Evolutionary conservation across 2,329 filamentous ascomycete species (phyloP).

Genomic region (Aspergillus candidus): DNA sequence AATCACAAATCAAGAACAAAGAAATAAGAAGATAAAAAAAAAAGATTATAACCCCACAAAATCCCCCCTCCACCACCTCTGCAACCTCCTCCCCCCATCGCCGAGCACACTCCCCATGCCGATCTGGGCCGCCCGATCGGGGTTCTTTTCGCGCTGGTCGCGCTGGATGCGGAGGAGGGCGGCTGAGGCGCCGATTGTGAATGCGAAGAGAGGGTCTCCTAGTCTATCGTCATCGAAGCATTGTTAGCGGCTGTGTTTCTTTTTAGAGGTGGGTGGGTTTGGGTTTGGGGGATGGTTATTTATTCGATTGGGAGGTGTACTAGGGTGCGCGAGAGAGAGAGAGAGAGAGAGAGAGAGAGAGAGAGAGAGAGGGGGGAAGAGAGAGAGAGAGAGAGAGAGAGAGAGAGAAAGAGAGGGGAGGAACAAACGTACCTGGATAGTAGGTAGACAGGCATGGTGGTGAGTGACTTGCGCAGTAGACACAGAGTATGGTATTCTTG

Average conservation of each 20-base stretch:
- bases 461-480: constrained; percentile 35
- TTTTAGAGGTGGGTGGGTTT: too few relatives aligned
- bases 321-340: constrained; percentile 5
- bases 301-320: background rate
- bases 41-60: constrained; percentile 25
- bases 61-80: constrained; percentile 38
- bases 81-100: constrained; percentile 26
- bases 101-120: constrained; percentile 24
- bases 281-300: background rate
- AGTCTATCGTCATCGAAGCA: constrained; percentile 20
- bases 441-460: constrained; percentile 29
- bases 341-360: constrained; percentile 2
- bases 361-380: constrained; percentile 2
- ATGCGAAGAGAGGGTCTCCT: constrained; percentile 50
- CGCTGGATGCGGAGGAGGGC: constrained; percentile 49
- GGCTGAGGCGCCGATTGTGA: constrained; percentile 47
- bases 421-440: constrained; percentile 34
- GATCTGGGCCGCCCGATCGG: constrained; percentile 30
- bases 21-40: background rate
- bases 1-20: background rate
- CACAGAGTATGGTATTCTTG: constrained; percentile 10
- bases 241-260: too few relatives aligned
- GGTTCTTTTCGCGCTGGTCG: constrained; percentile 47
- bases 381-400: constrained; percentile 2
- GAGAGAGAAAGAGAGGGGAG: background rate